A percentile compares a stretch with the other conserved stretches of the same genome.
These are phyloP conservation scores for Papiliotrema nemorosa DNA, from an alignment of 1,284 basidiomycete species.

Conservation along the genomic window DNA sequence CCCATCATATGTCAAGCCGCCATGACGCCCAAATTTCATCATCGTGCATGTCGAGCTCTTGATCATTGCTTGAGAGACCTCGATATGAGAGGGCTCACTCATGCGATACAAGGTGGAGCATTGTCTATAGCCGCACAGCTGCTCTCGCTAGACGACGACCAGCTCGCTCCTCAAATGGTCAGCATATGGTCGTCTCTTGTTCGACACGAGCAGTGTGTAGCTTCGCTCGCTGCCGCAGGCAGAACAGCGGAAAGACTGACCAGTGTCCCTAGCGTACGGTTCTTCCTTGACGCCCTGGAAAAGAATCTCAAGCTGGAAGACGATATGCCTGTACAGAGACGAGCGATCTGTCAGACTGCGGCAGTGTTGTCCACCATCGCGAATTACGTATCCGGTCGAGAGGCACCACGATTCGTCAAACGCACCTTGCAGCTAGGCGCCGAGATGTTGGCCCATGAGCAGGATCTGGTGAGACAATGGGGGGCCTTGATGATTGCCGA, in stretches of 20 bases:
- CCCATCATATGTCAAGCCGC: constrained; percentile 37
- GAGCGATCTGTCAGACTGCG: constrained; percentile 20
- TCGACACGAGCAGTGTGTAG: constrained; percentile 19
- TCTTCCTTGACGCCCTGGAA: constrained; percentile 31
- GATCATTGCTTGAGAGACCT: constrained; percentile 24
- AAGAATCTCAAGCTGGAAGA: constrained; percentile 8
- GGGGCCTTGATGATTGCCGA: constrained; percentile 33
- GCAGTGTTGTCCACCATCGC: constrained; percentile 31
- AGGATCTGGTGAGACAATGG: constrained; percentile 30
- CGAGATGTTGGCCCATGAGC: constrained; percentile 19
- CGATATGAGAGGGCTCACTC: constrained; percentile 17
- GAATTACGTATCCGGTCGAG: constrained; percentile 17
- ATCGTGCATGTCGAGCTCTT: constrained; percentile 24
- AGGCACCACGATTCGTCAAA: constrained; percentile 17
- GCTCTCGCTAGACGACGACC: constrained; percentile 15
- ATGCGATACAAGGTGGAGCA: constrained; percentile 33
- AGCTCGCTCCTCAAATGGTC: constrained; percentile 19
- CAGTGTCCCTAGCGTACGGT: constrained; percentile 13
- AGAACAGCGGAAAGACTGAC: constrained; percentile 12
- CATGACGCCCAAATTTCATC: constrained; percentile 13
- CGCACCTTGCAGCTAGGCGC: constrained; percentile 15
- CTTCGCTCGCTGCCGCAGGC: constrained; percentile 13
- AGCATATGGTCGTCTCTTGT: constrained; percentile 35
- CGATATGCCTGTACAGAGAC: not conserved
- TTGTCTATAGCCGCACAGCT: constrained; percentile 28